Evolutionary conservation across 352 stramenopile genomes (phyloP), one percentile per base, ranked within the genome.

Genomic region (Phytopythium montanum): DNA sequence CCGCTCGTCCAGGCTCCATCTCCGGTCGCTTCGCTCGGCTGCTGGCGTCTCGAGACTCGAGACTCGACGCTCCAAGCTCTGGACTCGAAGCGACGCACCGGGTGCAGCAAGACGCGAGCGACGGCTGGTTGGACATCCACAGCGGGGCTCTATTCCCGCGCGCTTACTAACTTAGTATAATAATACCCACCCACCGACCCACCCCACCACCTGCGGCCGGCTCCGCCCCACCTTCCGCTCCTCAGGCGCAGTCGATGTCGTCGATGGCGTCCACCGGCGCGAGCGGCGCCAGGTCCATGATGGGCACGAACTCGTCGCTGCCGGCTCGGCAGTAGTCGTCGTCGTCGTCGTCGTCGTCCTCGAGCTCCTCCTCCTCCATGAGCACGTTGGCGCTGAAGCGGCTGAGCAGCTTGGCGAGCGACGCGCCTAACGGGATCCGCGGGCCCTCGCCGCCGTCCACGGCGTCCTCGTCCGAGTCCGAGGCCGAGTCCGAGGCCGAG

Each of bases 321-420:
- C 14, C 8, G n/a, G 19, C 18, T 3, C 50, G 10, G 31, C 9
- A 14, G 23, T 14, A 38, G 23, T 21, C 41, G n/a, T 49, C 23
- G 25, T 60, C 54, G 38, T 61, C 46, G 19, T 80, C 74, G 26
- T 79, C 76, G 26, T 76, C 68, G 6, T 85, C 68, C 6, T 68
- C 65, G 21, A 74, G 65, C 29, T 86, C 76, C 48, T 85, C 77
- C 44, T 85, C 77, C 34, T 87, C 77, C 9, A 87, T 75, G 14
- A 87, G 54, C 6, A 85, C 63, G 61, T 87, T 87, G 53, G 68
- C 73, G 58, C 75, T 85, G 48, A 81, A 64, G 28, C 77, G 77
- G 38, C 62, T 57, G 14, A 87, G 51, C 42, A 87, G 59, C 6
- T 65, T 75, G 31, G 73, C 76, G 54, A 87, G 64, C 19, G 69